Conservation (phyloP, 2,329 filamentous ascomycete genomes). For the Geosmithia flava region DNA sequence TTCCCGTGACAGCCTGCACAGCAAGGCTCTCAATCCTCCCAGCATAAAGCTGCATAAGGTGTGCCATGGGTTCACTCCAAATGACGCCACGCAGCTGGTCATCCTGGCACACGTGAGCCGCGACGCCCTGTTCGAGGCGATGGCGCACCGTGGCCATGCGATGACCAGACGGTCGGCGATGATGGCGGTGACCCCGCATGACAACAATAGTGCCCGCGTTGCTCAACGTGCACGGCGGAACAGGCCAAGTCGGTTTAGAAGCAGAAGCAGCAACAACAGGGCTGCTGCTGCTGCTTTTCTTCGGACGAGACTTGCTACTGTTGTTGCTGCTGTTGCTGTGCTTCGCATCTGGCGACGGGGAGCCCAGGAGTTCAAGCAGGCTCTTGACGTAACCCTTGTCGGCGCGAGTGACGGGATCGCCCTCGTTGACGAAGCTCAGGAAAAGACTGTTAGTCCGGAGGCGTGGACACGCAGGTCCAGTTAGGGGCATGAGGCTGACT, state of each 20-base stretch:
- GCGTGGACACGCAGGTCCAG: slow-evolving; percentile 37
- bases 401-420: slow-evolving; percentile 67
- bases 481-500: slow-evolving; percentile 56
- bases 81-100: slow-evolving; percentile 56
- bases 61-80: slow-evolving; percentile 72
- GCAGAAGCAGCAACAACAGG: neutral
- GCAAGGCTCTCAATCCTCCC: slow-evolving; percentile 60
- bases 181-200: slow-evolving; percentile 36
- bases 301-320: neutral
- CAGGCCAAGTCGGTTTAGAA: slow-evolving; percentile 43
- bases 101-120: slow-evolving; percentile 57
- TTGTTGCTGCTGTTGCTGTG: neutral
- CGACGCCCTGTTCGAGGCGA: slow-evolving; percentile 44
- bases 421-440: slow-evolving; percentile 72
- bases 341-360: slow-evolving; percentile 14
- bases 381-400: slow-evolving; percentile 66
- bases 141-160: slow-evolving; percentile 33
- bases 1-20: slow-evolving; percentile 34
- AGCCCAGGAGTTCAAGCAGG: slow-evolving; percentile 57
- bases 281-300: too few species aligned
- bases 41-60: slow-evolving; percentile 70
- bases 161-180: slow-evolving; percentile 8
- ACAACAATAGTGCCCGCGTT: slow-evolving; percentile 60
- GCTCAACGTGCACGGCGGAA: slow-evolving; percentile 54
- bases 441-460: slow-evolving; percentile 56